These are phyloP conservation scores for Tephrocybe sp. DNA, from an alignment of 768 basidiomycete genomes.

Conservation along the genomic window DNA sequence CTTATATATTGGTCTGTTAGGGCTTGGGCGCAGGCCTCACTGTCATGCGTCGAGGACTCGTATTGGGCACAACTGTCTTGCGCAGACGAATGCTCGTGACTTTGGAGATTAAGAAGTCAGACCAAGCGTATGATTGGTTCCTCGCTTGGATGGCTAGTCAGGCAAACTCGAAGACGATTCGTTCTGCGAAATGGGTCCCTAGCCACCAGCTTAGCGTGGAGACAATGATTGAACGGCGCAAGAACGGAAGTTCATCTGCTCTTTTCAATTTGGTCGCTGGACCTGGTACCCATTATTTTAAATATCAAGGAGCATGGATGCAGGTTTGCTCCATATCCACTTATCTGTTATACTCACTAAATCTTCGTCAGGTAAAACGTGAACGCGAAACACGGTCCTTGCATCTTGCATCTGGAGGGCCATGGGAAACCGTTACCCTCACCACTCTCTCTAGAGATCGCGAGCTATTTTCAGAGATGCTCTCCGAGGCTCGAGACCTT, in stretches of 20 bases:
- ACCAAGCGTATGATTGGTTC: conserved; percentile 95
- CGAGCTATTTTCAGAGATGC: conserved; percentile 71
- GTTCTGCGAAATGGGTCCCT: conserved; percentile 51
- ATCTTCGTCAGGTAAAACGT: conserved; percentile 71
- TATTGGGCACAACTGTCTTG: conserved; percentile 71
- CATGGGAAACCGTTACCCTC: conserved; percentile 96
- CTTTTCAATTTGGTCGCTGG: conserved; percentile 95
- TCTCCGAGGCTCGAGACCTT: conserved; percentile 87
- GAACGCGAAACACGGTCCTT: conserved; percentile 93
- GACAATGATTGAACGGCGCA: conserved; percentile 84
- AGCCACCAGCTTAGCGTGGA: conserved; percentile 96
- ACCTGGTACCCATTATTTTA: conserved; percentile 91
- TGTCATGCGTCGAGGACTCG: conserved; percentile 66
- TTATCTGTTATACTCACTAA: conserved; percentile 5
- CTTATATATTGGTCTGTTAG: conserved; percentile 39
- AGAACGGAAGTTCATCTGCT: conserved; percentile 89
- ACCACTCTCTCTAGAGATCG: conserved; percentile 92
- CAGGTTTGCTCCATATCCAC: conserved; percentile 55
- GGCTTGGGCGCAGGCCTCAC: conserved; percentile 89
- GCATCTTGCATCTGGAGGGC: conserved; percentile 86
- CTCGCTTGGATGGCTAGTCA: conserved; percentile 93
- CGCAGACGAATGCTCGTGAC: conserved; percentile 91
- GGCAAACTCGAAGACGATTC: conserved; percentile 30
- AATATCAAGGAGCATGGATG: conserved; percentile 92
- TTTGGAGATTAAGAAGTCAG: conserved; percentile 95